Base-by-base conservation (phyloP, 208 protist species). In the Porcisia hertigi region DNA sequence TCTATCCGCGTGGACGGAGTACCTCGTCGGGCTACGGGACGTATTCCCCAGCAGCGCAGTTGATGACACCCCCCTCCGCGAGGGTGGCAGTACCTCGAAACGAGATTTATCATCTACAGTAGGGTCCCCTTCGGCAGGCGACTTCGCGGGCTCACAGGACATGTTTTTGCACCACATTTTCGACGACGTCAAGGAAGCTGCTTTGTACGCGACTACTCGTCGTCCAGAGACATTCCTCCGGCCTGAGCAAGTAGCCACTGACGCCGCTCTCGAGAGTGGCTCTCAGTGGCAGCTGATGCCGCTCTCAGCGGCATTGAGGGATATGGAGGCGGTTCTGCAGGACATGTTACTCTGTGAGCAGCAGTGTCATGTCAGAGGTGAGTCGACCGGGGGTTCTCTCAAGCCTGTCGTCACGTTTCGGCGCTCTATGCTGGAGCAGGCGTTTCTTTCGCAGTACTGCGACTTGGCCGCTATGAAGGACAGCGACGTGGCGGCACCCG, bases 381-480 rank as follows among this genome's bases (percentile, higher is more conserved):
- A 60, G 55, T 2, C 69, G 30, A n/a, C 36, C 6, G 39, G 3
- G n/a, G 2, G 20, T 4, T 9, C 34, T 23, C 4, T n/a, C 6
- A 5, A 65, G 16, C 2, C 16, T 45, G 14, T 49, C 5, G 41
- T 81, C 9, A 14, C 23, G 12, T 81, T 85, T 52, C 65, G 69
- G 60, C 77, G 82, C 20, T 30, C 69, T 0, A 86, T 86, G 55
- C 77, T 86, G 52, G 82, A 86, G 55, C 82, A 86, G 75, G 78
- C 71, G 0, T 86, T 86, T 39, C 58, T 86, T 14, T 49, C 20
- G 49, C 70, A 79, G 53, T 83, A 83, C 71, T 85, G 76, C 47
- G 75, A 77, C 16, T 41, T 71, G 0, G 9, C n/a, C 2, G 55
- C 41, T 0, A 34, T 75, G 47, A 4, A 39, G 1, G 30, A 8